Evolutionary conservation across 257 asterid genomes (phyloP), one percentile per base, ranked within the genome.

Genomic region (Verbascum thapsus): DNA sequence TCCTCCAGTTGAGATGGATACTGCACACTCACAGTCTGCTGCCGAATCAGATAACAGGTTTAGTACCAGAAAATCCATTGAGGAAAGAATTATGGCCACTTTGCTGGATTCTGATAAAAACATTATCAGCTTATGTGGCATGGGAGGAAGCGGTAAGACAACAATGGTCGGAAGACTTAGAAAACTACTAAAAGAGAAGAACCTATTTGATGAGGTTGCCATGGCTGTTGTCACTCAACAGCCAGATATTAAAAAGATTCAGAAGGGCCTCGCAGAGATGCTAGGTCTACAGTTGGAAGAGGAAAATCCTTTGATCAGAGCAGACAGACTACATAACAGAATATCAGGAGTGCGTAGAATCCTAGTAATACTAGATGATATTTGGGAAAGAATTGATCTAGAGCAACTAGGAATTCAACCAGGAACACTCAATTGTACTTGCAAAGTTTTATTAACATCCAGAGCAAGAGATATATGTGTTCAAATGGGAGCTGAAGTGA

Each of bases 301-400:
- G 10, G 61, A 7, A 2, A 26, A 30, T 30, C 30, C 13, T 10
- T n/a, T 2, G 23, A 5, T 1, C 16, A 61, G 66, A 61, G 44
- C 55, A 30, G 17, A 20, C 0, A 41, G 53, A 44, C 44, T 45
- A 26, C 15, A 22, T 2, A 26, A 17, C 23, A 61, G 66, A 32
- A 43, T 61, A 44, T 7, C 5, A 48, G 20, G 26, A 8, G 40
- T 6, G 17, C 48, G 15, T 0, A 69, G 17, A 0, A 51, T 69
- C 45, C 76, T 77, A 23, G 47, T 77, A 39, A 69, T 77, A 23
- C 52, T 77, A 43, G 82, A 72, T 13, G 74, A 76, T 37, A 6
- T 76, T 3, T 76, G 78, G 81, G 42, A 32, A 41, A 8, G 37
- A 53, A 32, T 72, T 19, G 58, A 64, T 53, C 64, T 72, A 17